A percentile compares a stretch with the other conserved stretches of the same genome.
phyloP scores from a whole-genome alignment of 176 grass and related monocot genomes.

The Hordeum marinum region DNA sequence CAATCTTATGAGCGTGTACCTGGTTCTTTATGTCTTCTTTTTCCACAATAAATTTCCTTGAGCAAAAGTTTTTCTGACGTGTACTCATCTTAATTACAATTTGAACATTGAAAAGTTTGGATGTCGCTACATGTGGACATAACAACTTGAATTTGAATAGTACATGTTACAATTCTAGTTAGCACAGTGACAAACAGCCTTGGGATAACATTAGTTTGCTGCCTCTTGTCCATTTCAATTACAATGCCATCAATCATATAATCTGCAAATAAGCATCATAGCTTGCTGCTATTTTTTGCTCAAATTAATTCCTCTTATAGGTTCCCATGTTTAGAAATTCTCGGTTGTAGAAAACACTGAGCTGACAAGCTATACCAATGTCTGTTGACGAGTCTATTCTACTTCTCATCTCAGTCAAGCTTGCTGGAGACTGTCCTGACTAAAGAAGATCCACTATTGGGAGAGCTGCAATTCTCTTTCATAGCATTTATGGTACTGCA shows the following conservation, averaged over 20 bases:
- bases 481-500: conserved; percentile 86
- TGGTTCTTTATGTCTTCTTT: neutral
- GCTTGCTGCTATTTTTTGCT: neutral
- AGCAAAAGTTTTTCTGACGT: neutral
- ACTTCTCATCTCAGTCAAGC: conserved; percentile 60
- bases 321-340: neutral
- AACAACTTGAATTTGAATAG: neutral
- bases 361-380: neutral
- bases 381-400: conserved; percentile 26
- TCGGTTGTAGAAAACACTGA: neutral
- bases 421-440: conserved; percentile 69
- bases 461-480: conserved; percentile 81
- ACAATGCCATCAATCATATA: neutral
- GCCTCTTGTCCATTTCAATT: neutral
- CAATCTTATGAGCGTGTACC: neutral
- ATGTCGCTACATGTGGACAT: neutral
- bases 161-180: neutral
- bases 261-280: conserved; percentile 1
- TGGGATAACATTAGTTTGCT: neutral
- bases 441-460: conserved; percentile 77
- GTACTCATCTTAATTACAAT: neutral
- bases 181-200: neutral
- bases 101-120: neutral
- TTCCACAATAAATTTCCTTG: neutral
- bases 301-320: neutral